Conservation (phyloP, 495 filamentous ascomycete species). For the Daldinia loculata region DNA sequence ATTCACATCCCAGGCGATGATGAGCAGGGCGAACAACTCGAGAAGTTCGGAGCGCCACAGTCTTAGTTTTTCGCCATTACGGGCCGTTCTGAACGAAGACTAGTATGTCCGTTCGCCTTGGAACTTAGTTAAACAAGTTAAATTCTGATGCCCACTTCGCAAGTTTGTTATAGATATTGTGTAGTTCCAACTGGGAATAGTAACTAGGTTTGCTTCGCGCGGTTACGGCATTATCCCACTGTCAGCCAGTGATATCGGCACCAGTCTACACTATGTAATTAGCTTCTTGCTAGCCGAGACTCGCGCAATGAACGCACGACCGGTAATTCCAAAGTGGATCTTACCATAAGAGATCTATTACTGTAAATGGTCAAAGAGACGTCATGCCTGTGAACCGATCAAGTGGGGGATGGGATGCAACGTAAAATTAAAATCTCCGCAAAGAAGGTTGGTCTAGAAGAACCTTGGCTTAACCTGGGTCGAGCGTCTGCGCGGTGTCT, state of each 20-base stretch:
- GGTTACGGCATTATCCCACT: background rate
- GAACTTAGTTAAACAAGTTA: background rate
- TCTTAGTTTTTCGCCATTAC: background rate
- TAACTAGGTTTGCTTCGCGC: conserved; percentile 2
- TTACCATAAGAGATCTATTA: conserved; percentile 3
- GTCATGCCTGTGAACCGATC: conserved; percentile 27
- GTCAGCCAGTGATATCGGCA: background rate
- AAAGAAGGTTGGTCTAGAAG: conserved; percentile 38
- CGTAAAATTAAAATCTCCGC: conserved; percentile 43
- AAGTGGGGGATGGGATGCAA: conserved; percentile 35
- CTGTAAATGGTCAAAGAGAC: conserved; percentile 27
- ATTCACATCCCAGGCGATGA: conserved; percentile 2
- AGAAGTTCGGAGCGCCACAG: conserved; percentile 18
- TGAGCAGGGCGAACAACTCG: background rate
- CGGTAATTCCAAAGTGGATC: conserved; percentile 1
- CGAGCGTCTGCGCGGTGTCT: conserved; percentile 5
- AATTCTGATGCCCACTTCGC: background rate
- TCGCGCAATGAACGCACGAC: conserved; percentile 7
- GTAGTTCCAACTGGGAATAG: background rate
- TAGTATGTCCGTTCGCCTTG: background rate
- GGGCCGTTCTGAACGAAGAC: background rate
- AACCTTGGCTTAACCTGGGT: conserved; percentile 17
- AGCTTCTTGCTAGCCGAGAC: background rate
- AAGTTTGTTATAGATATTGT: background rate
- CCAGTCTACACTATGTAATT: background rate